Evolutionary conservation across 768 basidiomycete genomes (phyloP).

Genomic region (Tricholoma terreum): DNA sequence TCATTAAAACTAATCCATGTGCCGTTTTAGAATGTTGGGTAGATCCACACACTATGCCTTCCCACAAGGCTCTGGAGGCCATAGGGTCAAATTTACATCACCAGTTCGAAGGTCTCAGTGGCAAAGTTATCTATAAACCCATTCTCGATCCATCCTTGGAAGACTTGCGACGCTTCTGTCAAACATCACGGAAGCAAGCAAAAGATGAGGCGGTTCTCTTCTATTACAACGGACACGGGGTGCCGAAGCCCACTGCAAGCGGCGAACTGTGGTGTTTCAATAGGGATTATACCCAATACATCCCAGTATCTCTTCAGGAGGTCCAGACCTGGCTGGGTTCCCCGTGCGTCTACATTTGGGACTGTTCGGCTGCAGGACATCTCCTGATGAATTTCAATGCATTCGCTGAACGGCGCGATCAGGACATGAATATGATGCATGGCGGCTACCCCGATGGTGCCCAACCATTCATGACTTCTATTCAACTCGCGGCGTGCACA

Average conservation of each 20-base stretch:
- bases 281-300: slow-evolving; percentile 95
- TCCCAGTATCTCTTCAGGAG: slow-evolving; percentile 92
- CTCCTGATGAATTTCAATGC: slow-evolving; percentile 86
- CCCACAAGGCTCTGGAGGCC: slow-evolving; percentile 89
- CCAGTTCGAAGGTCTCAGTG: slow-evolving; percentile 94
- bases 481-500: slow-evolving; percentile 93
- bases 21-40: slow-evolving; percentile 97
- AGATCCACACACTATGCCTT: slow-evolving; percentile 89
- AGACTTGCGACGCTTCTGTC: slow-evolving; percentile 86
- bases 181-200: slow-evolving; percentile 78
- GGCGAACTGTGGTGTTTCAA: slow-evolving; percentile 99
- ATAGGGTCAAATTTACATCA: slow-evolving; percentile 91
- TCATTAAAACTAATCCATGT: slow-evolving; percentile 96
- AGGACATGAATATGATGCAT: slow-evolving; percentile 55
- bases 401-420: slow-evolving; percentile 72
- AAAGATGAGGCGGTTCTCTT: slow-evolving; percentile 93
- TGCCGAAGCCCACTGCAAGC: slow-evolving; percentile 92
- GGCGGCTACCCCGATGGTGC: slow-evolving; percentile 59
- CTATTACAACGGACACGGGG: slow-evolving; percentile 98
- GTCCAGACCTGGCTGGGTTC: slow-evolving; percentile 92
- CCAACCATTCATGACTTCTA: slow-evolving; percentile 78
- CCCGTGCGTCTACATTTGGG: slow-evolving; percentile 98
- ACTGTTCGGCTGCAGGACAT: slow-evolving; percentile 96
- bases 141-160: slow-evolving; percentile 94
- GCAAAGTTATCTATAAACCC: slow-evolving; percentile 92